A percentile compares a stretch with the other conserved stretches of the same genome.
These are phyloP conservation scores for Nelumbo lutea DNA, from an alignment of 164 flowering plant genomes.

Conservation along the genomic window DNA sequence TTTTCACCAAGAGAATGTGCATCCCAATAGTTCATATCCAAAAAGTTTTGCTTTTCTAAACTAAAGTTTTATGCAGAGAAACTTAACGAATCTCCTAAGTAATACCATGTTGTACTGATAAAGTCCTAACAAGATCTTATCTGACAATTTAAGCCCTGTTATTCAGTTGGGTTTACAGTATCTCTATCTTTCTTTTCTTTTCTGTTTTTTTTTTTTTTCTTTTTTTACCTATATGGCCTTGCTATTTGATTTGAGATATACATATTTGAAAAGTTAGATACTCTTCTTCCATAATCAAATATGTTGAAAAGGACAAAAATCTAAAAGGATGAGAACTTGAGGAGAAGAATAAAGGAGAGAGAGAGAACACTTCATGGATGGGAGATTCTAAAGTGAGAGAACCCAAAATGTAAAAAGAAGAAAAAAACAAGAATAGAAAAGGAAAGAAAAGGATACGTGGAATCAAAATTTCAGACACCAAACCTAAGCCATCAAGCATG, in stretches of 20 bases:
- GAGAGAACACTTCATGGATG: constrained; percentile 6
- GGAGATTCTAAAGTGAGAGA: constrained; percentile 13
- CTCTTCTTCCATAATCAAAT: background rate
- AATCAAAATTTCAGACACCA: constrained; percentile 1
- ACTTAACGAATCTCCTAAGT: background rate
- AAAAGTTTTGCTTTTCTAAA: no score
- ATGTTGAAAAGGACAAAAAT: constrained; percentile 10
- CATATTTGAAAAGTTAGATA: no score
- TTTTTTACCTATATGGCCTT: no score
- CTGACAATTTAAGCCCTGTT: constrained; percentile 13
- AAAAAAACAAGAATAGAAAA: background rate
- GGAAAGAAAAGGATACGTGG: constrained; percentile 13
- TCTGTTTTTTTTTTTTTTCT: background rate
- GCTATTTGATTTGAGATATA: no score
- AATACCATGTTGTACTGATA: background rate
- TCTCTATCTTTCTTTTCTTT: background rate
- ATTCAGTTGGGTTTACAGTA: background rate
- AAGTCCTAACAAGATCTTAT: constrained; percentile 21
- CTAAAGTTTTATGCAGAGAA: background rate
- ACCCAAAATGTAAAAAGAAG: constrained; percentile 1
- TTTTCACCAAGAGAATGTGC: no score
- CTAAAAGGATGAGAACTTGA: background rate
- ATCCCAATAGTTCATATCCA: no score
- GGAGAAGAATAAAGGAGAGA: background rate
- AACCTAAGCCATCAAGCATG: background rate